Evolutionary conservation across 805 yeast species (phyloP).

Genomic region (Yueomyces sinensis): DNA sequence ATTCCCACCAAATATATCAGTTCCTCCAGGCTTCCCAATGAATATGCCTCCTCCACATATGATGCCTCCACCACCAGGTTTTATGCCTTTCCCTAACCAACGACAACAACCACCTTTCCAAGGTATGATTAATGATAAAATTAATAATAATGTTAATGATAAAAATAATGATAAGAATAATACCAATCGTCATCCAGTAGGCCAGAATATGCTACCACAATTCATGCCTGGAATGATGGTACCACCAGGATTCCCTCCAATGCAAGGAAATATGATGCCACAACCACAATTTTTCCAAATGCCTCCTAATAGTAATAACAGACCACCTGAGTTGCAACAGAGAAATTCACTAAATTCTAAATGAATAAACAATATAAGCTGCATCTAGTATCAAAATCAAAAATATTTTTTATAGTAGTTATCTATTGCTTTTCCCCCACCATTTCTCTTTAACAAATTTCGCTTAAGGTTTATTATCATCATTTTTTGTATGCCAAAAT

Average conservation of each 20-base stretch:
- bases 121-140: neutral
- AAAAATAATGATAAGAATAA: neutral
- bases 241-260: constrained; percentile 22
- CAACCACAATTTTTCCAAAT: neutral
- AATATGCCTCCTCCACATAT: constrained; percentile 13
- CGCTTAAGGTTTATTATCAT: too few relatives aligned
- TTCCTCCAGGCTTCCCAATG: constrained; percentile 9
- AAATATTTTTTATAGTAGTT: too few relatives aligned
- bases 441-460: too few relatives aligned
- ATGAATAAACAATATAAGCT: too few relatives aligned
- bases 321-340: too few relatives aligned
- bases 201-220: constrained; percentile 9
- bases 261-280: constrained; percentile 13
- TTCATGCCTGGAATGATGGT: constrained; percentile 18
- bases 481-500: too few relatives aligned
- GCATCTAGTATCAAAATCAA: too few relatives aligned
- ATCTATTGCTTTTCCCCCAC: too few relatives aligned
- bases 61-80: constrained; percentile 14
- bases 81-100: constrained; percentile 8
- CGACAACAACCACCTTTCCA: constrained; percentile 1
- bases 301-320: neutral
- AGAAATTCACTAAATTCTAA: too few relatives aligned
- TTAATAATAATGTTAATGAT: neutral
- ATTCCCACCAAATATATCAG: constrained; percentile 4
- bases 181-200: neutral